Base-by-base conservation (phyloP, 257 asterid species). In the Salvia miltiorrhiza region DNA sequence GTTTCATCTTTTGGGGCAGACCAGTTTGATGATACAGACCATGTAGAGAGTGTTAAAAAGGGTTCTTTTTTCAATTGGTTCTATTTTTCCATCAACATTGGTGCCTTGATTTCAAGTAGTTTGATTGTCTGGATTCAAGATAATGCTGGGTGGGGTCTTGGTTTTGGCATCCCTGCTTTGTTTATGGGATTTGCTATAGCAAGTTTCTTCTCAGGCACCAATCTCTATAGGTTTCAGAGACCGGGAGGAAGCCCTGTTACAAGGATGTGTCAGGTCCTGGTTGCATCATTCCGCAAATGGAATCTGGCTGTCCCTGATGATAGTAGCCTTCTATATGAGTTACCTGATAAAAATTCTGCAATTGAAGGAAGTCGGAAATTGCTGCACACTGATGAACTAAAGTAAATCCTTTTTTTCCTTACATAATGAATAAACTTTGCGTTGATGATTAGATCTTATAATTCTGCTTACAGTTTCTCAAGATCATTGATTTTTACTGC, bases 221-320 rank as follows among this genome's bases (percentile, higher is more conserved):
- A 86, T 72, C 86, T 89, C 30, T 94, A 91, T 72, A 84, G 99
- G 76, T 91, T 89, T 83, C 99, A 91, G 92, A 89, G 75, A 77
- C 99, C 99, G 0, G 97, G 97, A 62, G 99, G 99, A 62, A 93
- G 99, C 77, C 99, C 99, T 40, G 60, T 91, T 70, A 93, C 97
- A 23, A 84, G 99, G 80, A 86, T 91, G 86, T 89, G 91, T 64
- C 99, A 94, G 86, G 99, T 94, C 56, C 28, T 87, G 60, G 95
- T 89, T 61, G 97, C 96, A n/a, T 76, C 89, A 7, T 84, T 61
- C 76, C 93, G 82, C 41, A 93, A 90, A 65, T 87, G 94, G 95
- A 82, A 64, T 74, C 60, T 79, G 81, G 62, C 16, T 3, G 67
- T 79, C 16, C 97, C 99, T 2, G 76, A 35, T 63, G 97, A 91